A percentile compares a stretch with the other conserved stretches of the same genome.
These are phyloP conservation scores for Cyclanthera cordifolia DNA, from an alignment of 306 rosid genomes.

Conservation along the genomic window DNA sequence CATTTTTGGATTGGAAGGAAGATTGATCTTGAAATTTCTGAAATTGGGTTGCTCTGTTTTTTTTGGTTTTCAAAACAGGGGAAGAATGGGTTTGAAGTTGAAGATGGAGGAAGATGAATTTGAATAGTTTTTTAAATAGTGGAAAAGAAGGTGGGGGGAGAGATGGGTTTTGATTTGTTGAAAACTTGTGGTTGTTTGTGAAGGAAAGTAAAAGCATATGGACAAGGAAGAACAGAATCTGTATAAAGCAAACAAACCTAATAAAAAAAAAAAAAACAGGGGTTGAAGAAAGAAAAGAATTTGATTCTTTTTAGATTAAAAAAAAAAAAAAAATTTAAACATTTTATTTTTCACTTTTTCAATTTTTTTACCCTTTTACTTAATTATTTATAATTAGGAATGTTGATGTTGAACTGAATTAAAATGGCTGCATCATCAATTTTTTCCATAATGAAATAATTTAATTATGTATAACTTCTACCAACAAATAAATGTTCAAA, in stretches of 20 bases:
- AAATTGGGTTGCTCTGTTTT: background rate
- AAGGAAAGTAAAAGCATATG: background rate
- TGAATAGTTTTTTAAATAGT: slow-evolving; percentile 9
- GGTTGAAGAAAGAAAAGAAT: background rate
- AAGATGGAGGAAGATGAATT: background rate
- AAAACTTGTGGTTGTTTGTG: background rate
- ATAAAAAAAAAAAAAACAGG: slow-evolving; percentile 3
- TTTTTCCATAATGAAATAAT: no score
- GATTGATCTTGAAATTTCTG: background rate
- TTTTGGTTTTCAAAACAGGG: background rate
- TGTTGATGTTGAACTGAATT: no score
- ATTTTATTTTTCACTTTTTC: background rate
- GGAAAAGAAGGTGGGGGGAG: background rate
- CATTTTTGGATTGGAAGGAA: background rate
- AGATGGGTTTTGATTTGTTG: background rate
- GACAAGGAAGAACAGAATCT: background rate
- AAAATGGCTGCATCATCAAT: no score
- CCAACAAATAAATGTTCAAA: no score
- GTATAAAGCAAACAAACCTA: background rate
- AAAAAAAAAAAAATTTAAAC: background rate
- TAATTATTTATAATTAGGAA: no score
- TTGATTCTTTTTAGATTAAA: background rate
- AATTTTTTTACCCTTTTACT: no score
- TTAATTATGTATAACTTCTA: no score
- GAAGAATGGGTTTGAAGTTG: background rate